Evolutionary conservation across 306 rosid species (phyloP).

Genomic region (Fragaria vesca): DNA sequence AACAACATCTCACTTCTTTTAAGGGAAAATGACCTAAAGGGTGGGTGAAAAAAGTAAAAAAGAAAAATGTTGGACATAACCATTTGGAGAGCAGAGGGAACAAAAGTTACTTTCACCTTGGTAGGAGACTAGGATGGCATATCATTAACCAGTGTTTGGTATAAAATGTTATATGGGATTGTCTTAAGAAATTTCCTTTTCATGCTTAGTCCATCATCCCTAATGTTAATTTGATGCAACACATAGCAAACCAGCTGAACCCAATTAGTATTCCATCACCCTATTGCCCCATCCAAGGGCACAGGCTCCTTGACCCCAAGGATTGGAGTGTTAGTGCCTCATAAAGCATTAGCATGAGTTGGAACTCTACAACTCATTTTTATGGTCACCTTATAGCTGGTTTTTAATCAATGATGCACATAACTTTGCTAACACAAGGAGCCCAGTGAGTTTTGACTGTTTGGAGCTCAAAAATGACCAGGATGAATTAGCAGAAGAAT

Average conservation of each 20-base stretch:
- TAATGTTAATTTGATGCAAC: background rate
- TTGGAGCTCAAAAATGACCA: background rate
- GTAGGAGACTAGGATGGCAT: background rate
- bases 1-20: conserved; percentile 28
- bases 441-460: background rate
- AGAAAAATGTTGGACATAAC: background rate
- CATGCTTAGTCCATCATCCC: background rate
- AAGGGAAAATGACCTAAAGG: conserved; percentile 26
- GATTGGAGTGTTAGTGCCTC: conserved; percentile 7
- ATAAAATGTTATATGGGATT: background rate
- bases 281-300: conserved; percentile 13
- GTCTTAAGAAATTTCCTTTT: background rate
- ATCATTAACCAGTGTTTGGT: background rate
- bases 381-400: background rate
- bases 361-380: background rate
- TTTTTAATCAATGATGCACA: conserved; percentile 1
- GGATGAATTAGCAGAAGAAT: background rate
- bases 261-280: background rate
- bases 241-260: conserved; percentile 3
- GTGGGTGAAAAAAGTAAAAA: background rate
- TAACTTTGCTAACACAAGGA: background rate
- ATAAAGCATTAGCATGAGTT: conserved; percentile 7
- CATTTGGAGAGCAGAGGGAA: conserved; percentile 1
- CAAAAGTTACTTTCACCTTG: conserved; percentile 1
- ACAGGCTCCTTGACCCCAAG: conserved; percentile 7